Evolutionary conservation across 805 yeast species (phyloP).

Genomic region (Hermanozyma aechmeae): DNA sequence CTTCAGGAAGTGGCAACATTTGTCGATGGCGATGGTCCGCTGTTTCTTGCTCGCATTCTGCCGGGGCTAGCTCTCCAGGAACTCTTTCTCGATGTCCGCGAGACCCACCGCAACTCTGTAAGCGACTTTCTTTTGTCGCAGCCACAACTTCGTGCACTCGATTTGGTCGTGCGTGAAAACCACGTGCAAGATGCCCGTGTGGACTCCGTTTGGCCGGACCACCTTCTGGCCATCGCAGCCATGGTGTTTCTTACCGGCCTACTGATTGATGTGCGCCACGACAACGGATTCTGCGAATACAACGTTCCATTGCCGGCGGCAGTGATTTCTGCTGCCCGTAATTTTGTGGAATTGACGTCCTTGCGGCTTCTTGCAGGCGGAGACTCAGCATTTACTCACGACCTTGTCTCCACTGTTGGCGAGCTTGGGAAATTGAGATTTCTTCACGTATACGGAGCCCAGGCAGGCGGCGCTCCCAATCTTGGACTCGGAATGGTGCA

Average conservation of each 20-base stretch:
- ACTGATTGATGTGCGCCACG: conserved; percentile 33
- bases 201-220: conserved; percentile 6
- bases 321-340: neutral
- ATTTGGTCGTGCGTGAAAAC: conserved; percentile 33
- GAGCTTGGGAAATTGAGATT: conserved; percentile 16
- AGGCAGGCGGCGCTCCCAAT: conserved; percentile 46
- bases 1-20: conserved; percentile 29
- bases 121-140: conserved; percentile 22
- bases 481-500: conserved; percentile 45
- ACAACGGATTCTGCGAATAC: conserved; percentile 20
- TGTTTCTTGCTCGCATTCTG: neutral
- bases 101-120: conserved; percentile 31
- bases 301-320: conserved; percentile 14
- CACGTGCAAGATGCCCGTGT: conserved; percentile 11
- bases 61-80: conserved; percentile 2
- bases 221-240: conserved; percentile 14
- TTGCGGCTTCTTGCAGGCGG: too few species aligned
- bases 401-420: conserved; percentile 14
- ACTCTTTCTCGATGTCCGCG: conserved; percentile 30
- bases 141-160: conserved; percentile 22
- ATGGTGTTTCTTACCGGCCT: conserved; percentile 16
- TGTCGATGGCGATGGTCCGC: conserved; percentile 1
- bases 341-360: conserved; percentile 7
- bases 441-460: conserved; percentile 39
- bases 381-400: too few species aligned